A percentile compares a stretch with the other conserved stretches of the same genome.
These are phyloP conservation scores for Dictyostelium intermedium DNA, from an alignment of 78 protist genomes.

Conservation along the genomic window DNA sequence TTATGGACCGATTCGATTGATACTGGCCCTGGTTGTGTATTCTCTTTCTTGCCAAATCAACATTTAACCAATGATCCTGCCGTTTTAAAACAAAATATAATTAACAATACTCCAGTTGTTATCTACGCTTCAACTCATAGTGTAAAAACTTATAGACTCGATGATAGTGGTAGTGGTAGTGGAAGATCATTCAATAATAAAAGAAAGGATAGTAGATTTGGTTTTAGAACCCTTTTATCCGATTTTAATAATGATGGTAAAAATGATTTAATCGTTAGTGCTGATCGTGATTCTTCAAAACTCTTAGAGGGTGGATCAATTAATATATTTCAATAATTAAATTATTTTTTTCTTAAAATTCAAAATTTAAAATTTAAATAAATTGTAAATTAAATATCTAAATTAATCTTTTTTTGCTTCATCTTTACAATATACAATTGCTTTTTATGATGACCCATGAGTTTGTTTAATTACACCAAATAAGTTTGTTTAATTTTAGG, in stretches of 20 bases:
- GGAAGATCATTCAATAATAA: slow-evolving; percentile 1
- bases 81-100: background rate
- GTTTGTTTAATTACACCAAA: too few species aligned
- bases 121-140: background rate
- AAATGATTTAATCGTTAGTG: slow-evolving; percentile 33
- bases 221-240: slow-evolving; percentile 18
- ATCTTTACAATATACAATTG: too few species aligned
- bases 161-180: background rate
- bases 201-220: slow-evolving; percentile 48
- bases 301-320: slow-evolving; percentile 37
- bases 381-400: too few species aligned
- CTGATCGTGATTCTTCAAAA: slow-evolving; percentile 47
- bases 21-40: slow-evolving; percentile 45
- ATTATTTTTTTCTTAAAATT: too few species aligned
- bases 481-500: too few species aligned
- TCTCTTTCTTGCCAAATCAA: background rate
- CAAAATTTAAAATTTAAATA: too few species aligned
- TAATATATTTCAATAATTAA: slow-evolving; percentile 31
- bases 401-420: too few species aligned
- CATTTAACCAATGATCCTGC: background rate
- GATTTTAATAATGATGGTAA: slow-evolving; percentile 56
- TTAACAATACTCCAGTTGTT: background rate
- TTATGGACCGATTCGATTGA: slow-evolving; percentile 49
- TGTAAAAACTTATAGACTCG: background rate
- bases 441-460: too few species aligned